These are phyloP conservation scores for Amaranthus palmeri DNA, from an alignment of 148 eudicot genomes.

Conservation along the genomic window DNA sequence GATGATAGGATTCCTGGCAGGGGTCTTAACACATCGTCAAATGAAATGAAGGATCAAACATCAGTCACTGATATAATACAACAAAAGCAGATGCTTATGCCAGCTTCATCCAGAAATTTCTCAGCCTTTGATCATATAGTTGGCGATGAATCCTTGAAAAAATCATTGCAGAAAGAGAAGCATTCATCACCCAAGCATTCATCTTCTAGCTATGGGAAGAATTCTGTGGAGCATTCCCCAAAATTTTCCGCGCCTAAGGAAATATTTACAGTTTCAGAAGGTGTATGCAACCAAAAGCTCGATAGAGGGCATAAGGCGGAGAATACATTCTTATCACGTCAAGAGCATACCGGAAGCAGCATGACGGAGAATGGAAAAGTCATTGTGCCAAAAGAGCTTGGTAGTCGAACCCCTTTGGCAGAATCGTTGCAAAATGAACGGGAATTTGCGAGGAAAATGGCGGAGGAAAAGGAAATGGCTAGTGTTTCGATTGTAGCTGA, in stretches of 20 bases:
- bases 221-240: constrained; percentile 18
- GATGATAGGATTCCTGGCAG: constrained; percentile 12
- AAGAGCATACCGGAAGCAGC: constrained; percentile 20
- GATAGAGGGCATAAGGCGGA: constrained; percentile 28
- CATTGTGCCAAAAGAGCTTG: constrained; percentile 16
- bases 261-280: constrained; percentile 15
- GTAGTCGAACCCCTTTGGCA: constrained; percentile 13
- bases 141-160: background rate
- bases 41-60: constrained; percentile 12
- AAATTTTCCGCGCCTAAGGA: constrained; percentile 21
- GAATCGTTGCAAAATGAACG: constrained; percentile 25
- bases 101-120: constrained; percentile 21
- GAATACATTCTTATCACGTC: constrained; percentile 4
- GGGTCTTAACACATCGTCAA: constrained; percentile 8
- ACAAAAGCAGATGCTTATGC: constrained; percentile 16
- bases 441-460: constrained; percentile 13
- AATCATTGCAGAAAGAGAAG: constrained; percentile 26
- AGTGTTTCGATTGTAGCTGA: constrained; percentile 18
- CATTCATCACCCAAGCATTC: constrained; percentile 15
- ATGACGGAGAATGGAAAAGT: constrained; percentile 13
- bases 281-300: constrained; percentile 19
- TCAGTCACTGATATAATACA: constrained; percentile 8
- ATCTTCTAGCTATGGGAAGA: constrained; percentile 24
- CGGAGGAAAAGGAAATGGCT: constrained; percentile 22
- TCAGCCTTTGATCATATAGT: too few relatives aligned